Percentiles rank a stretch among this genome's conserved stretches.
Evolutionary conservation across 352 stramenopile genomes (phyloP).

Genomic region (Pythium aquatile): DNA sequence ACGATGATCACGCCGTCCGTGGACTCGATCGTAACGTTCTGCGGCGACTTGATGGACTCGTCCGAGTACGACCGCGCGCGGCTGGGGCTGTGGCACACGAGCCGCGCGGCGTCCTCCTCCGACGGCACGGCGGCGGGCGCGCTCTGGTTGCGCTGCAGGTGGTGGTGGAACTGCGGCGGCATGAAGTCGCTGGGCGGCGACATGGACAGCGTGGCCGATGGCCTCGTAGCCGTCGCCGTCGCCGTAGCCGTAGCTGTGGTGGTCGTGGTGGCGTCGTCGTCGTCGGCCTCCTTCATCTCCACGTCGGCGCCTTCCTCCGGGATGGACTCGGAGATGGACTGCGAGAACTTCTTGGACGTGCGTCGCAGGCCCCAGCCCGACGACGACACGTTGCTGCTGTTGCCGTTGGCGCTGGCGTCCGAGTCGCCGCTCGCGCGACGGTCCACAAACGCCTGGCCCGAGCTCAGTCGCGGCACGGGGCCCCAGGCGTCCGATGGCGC

Average conservation of each 20-base stretch:
- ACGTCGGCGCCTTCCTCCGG: slow-evolving; percentile 45
- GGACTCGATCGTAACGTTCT: slow-evolving; percentile 89
- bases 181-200: slow-evolving; percentile 8
- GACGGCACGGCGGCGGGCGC: slow-evolving; percentile 19
- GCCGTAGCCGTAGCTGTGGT: slow-evolving; percentile 2
- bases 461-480: slow-evolving; percentile 77
- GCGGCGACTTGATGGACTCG: slow-evolving; percentile 55
- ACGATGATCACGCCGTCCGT: slow-evolving; percentile 97
- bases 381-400: slow-evolving; percentile 1
- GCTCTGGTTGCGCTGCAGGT: slow-evolving; percentile 28
- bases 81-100: slow-evolving; percentile 43
- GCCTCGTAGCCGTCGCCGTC: background rate
- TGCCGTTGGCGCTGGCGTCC: slow-evolving; percentile 27
- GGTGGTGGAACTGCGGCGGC: slow-evolving; percentile 21
- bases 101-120: slow-evolving; percentile 22
- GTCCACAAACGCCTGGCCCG: slow-evolving; percentile 81
- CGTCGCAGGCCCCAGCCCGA: slow-evolving; percentile 18
- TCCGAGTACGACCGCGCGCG: slow-evolving; percentile 53
- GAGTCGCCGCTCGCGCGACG: slow-evolving; percentile 42
- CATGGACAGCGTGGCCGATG: too few relatives aligned
- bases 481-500: slow-evolving; percentile 37
- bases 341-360: slow-evolving; percentile 23
- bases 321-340: slow-evolving; percentile 48
- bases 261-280: slow-evolving; percentile 13
- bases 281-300: slow-evolving; percentile 33